These are phyloP conservation scores for Rickenella mellea DNA, from an alignment of 768 basidiomycete genomes.

Conservation along the genomic window DNA sequence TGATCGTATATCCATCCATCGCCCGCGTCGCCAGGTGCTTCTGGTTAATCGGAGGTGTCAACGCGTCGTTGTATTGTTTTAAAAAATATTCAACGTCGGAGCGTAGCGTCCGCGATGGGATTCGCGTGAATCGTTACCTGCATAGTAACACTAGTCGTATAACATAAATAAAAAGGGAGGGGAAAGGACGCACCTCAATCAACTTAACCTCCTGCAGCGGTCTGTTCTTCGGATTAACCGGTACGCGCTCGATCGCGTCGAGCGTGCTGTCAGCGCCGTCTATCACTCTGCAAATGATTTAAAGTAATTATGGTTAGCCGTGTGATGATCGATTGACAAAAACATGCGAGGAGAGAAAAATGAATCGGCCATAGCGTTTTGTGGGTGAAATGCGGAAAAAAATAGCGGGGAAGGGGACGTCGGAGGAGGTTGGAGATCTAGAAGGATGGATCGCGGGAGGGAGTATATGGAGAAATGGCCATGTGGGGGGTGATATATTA, in stretches of 20 bases:
- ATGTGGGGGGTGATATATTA: too few species aligned
- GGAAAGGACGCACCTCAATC: slow-evolving; percentile 46
- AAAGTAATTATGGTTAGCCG: too few species aligned
- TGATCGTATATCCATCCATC: too few species aligned
- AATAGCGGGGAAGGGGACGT: background rate
- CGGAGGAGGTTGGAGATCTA: background rate
- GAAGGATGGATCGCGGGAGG: background rate
- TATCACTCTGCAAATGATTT: slow-evolving; percentile 59
- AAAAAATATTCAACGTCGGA: slow-evolving; percentile 14
- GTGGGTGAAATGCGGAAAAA: slow-evolving; percentile 1
- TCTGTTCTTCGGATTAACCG: slow-evolving; percentile 84
- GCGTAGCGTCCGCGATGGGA: slow-evolving; percentile 77
- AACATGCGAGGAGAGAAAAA: background rate
- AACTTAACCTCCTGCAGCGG: slow-evolving; percentile 82
- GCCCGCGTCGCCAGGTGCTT: background rate
- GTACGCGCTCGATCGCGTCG: slow-evolving; percentile 87
- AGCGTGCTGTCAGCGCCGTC: slow-evolving; percentile 92
- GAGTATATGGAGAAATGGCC: too few species aligned
- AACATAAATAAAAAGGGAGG: slow-evolving; percentile 1
- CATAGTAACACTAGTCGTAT: background rate
- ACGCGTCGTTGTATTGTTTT: background rate
- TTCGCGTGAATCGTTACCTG: slow-evolving; percentile 90
- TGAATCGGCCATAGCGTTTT: background rate
- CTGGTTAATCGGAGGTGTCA: background rate
- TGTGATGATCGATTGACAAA: background rate